Evolutionary conservation across 306 rosid genomes (phyloP), one percentile per base, ranked within the genome.

Genomic region (Adenanthera pavonina): DNA sequence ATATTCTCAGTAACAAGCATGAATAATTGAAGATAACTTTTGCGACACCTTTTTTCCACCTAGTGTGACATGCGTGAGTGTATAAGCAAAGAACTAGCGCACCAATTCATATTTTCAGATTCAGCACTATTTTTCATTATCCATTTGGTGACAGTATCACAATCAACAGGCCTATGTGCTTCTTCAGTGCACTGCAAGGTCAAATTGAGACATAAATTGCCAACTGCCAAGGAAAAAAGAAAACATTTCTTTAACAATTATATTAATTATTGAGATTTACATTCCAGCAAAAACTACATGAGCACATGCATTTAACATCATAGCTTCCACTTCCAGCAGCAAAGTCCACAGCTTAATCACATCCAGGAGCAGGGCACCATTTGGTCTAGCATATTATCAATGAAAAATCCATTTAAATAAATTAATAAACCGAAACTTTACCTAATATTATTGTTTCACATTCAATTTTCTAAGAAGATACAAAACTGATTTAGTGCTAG

Each of bases 301-400:
- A 82, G 80, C 94, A 91, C 74, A 74, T 84, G 89, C 92, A 91
- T 10, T 88, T 82, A 84, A 91, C 92, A 89, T 91, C 94, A 84
- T 82, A 91, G 86, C 84, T 85, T 89, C 90, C 92, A 69, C 91
- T 83, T 47, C 94, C 94, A 77, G 69, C 85, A 80, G 85, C 81
- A 83, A 87, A 91, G 78, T 91, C 90, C 72, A 91, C 89, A 46
- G 92, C 94, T 85, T 82, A 89, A 54, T 91, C 94, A 66, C 94
- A 91, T 74, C 94, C 94, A 60, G 94, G 94, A 76, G 88, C 90
- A 46, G 94, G 92, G 77, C 94, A 91, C 94, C 94, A 91, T 81
- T 91, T 91, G 75, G 91, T 89, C 94, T 72, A 80, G 20, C 6
- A 49, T 14, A 34, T 34, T 15, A 49, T 30, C 30, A 16, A 51